Conservation (phyloP, 441 rosid species). For the Adansonia gregorii region DNA sequence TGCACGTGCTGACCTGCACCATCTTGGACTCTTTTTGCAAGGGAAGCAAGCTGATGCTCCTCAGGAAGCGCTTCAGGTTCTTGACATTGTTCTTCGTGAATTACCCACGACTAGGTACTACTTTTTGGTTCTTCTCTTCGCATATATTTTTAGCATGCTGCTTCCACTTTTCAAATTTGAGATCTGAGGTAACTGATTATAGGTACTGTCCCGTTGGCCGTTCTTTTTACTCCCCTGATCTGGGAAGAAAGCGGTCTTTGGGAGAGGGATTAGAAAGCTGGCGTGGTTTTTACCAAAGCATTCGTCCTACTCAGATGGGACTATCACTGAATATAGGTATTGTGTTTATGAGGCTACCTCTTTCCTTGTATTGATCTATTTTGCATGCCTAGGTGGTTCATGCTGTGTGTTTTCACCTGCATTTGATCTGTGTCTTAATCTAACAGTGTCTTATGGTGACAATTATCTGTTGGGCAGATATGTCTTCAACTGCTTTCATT, state of each 20-base stretch:
- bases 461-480: conserved; percentile 51
- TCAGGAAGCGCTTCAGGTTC: conserved; percentile 95
- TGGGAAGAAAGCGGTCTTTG: conserved; percentile 63
- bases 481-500: conserved; percentile 95
- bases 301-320: conserved; percentile 98
- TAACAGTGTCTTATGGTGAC: neutral
- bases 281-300: conserved; percentile 98
- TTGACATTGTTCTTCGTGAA: conserved; percentile 95
- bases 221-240: conserved; percentile 83
- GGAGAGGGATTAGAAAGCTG: conserved; percentile 98
- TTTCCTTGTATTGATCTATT: conserved; percentile 4
- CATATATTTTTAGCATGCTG: neutral
- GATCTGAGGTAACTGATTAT: conserved; percentile 21
- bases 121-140: conserved; percentile 22
- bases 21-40: conserved; percentile 79
- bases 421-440: neutral
- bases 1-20: conserved; percentile 92
- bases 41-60: conserved; percentile 95
- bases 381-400: neutral
- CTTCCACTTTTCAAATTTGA: conserved; percentile 12
- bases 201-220: conserved; percentile 92
- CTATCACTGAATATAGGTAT: conserved; percentile 86
- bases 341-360: neutral
- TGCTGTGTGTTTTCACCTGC: neutral
- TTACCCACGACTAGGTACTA: conserved; percentile 75